Evolutionary conservation across 345 rosid species (phyloP).

Genomic region (Moricandia moricandioides): DNA sequence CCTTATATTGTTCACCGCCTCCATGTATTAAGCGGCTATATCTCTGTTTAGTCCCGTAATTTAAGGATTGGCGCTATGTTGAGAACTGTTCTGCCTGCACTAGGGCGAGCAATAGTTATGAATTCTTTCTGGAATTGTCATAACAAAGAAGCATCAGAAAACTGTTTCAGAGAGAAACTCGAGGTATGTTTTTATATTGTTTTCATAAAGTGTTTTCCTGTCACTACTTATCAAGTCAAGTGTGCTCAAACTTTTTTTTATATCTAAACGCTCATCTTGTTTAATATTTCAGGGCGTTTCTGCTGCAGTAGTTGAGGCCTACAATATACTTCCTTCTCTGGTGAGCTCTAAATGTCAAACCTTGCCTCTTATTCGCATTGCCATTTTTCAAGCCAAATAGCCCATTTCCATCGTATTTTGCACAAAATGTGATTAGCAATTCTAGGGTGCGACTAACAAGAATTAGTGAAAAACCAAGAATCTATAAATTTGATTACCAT

Average conservation of each 20-base stretch:
- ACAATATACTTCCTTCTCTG: slow-evolving; percentile 75
- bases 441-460: neutral
- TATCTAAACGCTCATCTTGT: neutral
- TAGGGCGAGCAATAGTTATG: slow-evolving; percentile 78
- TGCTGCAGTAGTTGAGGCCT: slow-evolving; percentile 70
- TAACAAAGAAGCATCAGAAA: slow-evolving; percentile 42
- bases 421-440: neutral
- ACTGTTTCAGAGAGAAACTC: slow-evolving; percentile 52
- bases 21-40: neutral
- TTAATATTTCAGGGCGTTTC: slow-evolving; percentile 55
- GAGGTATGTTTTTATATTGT: slow-evolving; percentile 48
- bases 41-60: slow-evolving; percentile 60
- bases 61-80: slow-evolving; percentile 93
- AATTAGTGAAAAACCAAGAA: neutral
- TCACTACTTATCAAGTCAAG: neutral
- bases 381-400: neutral
- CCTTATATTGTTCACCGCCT: neutral
- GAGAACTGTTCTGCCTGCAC: slow-evolving; percentile 82
- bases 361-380: neutral
- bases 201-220: neutral
- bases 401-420: neutral
- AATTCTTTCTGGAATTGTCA: slow-evolving; percentile 43
- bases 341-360: slow-evolving; percentile 42
- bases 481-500: neutral
- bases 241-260: neutral